Percentiles rank a stretch among this genome's conserved stretches.
These are phyloP conservation scores for Aspergillus hortae DNA, from an alignment of 2,329 filamentous ascomycete species.

Conservation along the genomic window DNA sequence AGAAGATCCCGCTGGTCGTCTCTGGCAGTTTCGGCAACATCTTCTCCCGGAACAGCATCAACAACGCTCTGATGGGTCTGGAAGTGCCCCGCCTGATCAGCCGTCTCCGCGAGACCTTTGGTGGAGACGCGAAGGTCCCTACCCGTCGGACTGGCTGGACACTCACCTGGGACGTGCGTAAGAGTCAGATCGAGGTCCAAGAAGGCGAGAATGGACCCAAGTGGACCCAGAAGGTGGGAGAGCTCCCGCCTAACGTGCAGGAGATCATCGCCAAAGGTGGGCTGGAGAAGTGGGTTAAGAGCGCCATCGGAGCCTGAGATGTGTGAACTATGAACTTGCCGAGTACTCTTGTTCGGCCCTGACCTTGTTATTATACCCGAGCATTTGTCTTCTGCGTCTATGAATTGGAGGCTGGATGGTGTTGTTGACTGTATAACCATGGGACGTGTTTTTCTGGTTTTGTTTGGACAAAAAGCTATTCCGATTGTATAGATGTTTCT, in stretches of 20 bases:
- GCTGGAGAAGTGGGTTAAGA: conserved; percentile 78
- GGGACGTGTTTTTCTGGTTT: too few relatives aligned
- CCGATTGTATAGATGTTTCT: too few relatives aligned
- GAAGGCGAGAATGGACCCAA: conserved; percentile 64
- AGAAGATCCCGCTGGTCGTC: conserved; percentile 36
- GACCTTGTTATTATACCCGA: conserved; percentile 4
- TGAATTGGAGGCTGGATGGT: background rate
- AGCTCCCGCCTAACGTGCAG: conserved; percentile 81
- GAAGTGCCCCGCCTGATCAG: conserved; percentile 36
- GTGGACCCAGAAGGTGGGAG: conserved; percentile 79
- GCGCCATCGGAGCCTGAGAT: conserved; percentile 50
- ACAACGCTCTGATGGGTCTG: conserved; percentile 40
- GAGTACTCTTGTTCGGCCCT: background rate
- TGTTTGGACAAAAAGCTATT: too few relatives aligned
- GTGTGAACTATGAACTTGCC: too few relatives aligned
- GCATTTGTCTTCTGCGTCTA: background rate
- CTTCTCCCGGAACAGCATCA: conserved; percentile 39
- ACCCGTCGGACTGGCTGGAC: conserved; percentile 53
- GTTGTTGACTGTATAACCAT: too few relatives aligned
- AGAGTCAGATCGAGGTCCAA: conserved; percentile 66
- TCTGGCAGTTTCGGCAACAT: conserved; percentile 39
- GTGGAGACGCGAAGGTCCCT: conserved; percentile 15
- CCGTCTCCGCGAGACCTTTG: conserved; percentile 33
- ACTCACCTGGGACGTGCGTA: conserved; percentile 73
- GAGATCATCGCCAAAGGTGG: conserved; percentile 77